Evolutionary conservation across 306 rosid species (phyloP), one percentile per base, ranked within the genome.

Genomic region (Dryas octopetala): DNA sequence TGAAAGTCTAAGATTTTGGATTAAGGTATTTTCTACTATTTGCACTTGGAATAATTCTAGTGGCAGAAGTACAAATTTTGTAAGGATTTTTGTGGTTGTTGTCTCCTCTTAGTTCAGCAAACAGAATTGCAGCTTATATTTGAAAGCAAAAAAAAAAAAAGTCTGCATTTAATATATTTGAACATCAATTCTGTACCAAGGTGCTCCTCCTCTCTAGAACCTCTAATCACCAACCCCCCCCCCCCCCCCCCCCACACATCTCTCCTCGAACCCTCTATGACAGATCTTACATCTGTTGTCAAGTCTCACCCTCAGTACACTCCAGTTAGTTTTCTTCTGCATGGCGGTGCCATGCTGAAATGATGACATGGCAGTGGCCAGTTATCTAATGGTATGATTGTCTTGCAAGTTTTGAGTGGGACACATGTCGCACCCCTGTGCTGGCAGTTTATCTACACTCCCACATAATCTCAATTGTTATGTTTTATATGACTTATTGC

Each of bases 1-100:
- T 75, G 97, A 91, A 46, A 79, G 96, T 83, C 76, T 77, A 76
- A 86, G 98, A 83, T 89, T 91, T 82, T 95, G 98, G 97, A 87
- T 95, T n/a, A 95, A 95, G 98, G 98, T 95, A 90, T 70, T 70
- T 79, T 58, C 51, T 57, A 45, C 70, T n/a, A 49, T 68, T 62
- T 48, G 64, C 61, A 38, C 49, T 2, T 17, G 48, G 16, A 64
- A 51, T 15, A 13, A 44, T 72, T 62, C 51, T 43, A 23, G 23
- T 40, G 19, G 70, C 47, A 10, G 47, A 19, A 5, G 11, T 62
- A 41, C 44, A n/a, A 40, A 3, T 73, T 72, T 46, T 73, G 43
- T 40, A 9, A 64, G 47, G 44, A 67, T 23, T 41, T 53, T 62
- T 43, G 38, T 8, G 2, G 7, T 68, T 45, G 7, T 68, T 45